These are phyloP conservation scores for Pyrenochaeta sp. DNA, from an alignment of 2,329 filamentous ascomycete species.

Conservation along the genomic window DNA sequence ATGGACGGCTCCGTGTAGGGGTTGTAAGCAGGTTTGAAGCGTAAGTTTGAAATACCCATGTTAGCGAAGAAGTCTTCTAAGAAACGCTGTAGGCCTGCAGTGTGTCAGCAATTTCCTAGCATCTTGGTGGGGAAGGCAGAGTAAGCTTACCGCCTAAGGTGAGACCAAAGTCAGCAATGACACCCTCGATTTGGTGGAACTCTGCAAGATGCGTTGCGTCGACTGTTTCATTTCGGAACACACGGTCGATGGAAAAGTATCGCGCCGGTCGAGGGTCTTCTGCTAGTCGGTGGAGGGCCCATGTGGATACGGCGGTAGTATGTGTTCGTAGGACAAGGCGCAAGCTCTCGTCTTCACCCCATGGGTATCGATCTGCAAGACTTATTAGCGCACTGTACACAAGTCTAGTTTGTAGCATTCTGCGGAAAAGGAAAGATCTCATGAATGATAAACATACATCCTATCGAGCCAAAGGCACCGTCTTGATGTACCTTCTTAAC, in stretches of 20 bases:
- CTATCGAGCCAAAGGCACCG: conserved; percentile 93
- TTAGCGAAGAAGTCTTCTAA: conserved; percentile 96
- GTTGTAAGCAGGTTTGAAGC: conserved; percentile 98
- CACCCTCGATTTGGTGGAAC: conserved; percentile 98
- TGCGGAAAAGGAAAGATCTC: not conserved
- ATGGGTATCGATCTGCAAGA: conserved; percentile 78
- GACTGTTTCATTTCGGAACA: conserved; percentile 97
- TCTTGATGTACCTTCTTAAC: conserved; percentile 86
- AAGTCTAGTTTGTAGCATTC: not conserved
- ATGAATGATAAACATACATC: conserved; percentile 57
- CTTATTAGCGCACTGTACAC: not conserved
- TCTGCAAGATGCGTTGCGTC: conserved; percentile 97
- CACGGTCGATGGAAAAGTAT: conserved; percentile 98
- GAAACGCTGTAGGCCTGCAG: conserved; percentile 77
- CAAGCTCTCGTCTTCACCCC: conserved; percentile 85
- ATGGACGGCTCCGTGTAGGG: conserved; percentile 79
- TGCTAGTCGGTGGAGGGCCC: conserved; percentile 89
- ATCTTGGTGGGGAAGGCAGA: not conserved
- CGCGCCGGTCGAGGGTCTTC: conserved; percentile 84
- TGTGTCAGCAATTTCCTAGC: not conserved
- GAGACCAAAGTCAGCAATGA: conserved; percentile 95
- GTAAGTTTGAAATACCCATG: conserved; percentile 87
- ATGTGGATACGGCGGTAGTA: conserved; percentile 90
- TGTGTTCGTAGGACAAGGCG: conserved; percentile 93
- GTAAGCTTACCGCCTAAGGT: conserved; percentile 76